These are phyloP conservation scores for Stephanodiscus minutulus DNA, from an alignment of 108 stramenopile genomes.

Conservation along the genomic window DNA sequence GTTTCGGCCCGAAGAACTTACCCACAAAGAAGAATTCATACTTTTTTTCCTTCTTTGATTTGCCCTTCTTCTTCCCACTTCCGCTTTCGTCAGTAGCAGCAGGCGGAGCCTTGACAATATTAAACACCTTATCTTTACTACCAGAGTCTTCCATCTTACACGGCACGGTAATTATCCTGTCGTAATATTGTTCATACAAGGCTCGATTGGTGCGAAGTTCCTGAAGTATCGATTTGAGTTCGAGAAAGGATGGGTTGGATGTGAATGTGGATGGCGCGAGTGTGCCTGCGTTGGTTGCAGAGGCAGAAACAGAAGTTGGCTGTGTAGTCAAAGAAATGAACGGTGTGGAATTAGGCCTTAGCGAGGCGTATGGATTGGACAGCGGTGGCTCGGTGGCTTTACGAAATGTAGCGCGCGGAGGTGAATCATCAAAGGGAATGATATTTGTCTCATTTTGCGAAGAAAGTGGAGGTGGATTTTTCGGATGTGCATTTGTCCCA, in stretches of 20 bases:
- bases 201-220: slow-evolving; percentile 27
- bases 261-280: slow-evolving; percentile 1
- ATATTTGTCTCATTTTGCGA: slow-evolving; percentile 9
- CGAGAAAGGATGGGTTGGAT: slow-evolving; percentile 32
- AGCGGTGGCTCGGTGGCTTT: background rate
- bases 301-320: background rate
- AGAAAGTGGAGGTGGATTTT: slow-evolving; percentile 3
- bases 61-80: slow-evolving; percentile 40
- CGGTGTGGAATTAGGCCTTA: slow-evolving; percentile 11
- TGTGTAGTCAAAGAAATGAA: background rate
- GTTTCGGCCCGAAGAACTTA: slow-evolving; percentile 33
- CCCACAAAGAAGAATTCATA: slow-evolving; percentile 37
- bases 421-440: slow-evolving; percentile 9
- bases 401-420: slow-evolving; percentile 1
- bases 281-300: background rate
- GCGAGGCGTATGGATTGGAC: slow-evolving; percentile 40
- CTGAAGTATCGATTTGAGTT: slow-evolving; percentile 39
- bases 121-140: slow-evolving; percentile 26
- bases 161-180: slow-evolving; percentile 40
- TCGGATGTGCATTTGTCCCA: slow-evolving; percentile 17
- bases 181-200: slow-evolving; percentile 53
- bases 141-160: slow-evolving; percentile 33
- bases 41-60: slow-evolving; percentile 34
- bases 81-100: background rate
- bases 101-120: slow-evolving; percentile 33